Percentiles rank a stretch among this genome's conserved stretches.
Evolutionary conservation across 495 filamentous ascomycete species (phyloP).

Genomic region (Letharia columbiana): DNA sequence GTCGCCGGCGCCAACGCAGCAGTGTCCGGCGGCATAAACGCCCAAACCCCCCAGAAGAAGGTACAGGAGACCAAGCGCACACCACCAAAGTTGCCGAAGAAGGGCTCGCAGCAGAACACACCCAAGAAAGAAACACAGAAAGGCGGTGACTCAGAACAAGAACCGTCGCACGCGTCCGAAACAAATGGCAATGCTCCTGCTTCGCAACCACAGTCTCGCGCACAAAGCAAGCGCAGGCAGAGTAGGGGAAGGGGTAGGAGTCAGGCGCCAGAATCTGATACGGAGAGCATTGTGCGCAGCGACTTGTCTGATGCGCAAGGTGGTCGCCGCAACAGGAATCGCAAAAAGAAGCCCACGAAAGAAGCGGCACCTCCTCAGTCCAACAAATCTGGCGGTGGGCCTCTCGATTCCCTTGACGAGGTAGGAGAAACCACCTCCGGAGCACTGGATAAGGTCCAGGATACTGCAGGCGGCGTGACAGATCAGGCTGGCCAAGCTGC

Average conservation of each 20-base stretch:
- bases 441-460: constrained; percentile 45
- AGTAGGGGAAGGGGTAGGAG: constrained; percentile 21
- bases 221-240: constrained; percentile 22
- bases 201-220: constrained; percentile 11
- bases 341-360: constrained; percentile 32
- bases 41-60: constrained; percentile 23
- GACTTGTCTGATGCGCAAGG: constrained; percentile 18
- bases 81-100: constrained; percentile 24
- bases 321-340: constrained; percentile 30
- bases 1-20: constrained; percentile 26
- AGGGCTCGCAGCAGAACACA: constrained; percentile 16
- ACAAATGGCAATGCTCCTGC: neutral
- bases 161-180: constrained; percentile 7
- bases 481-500: constrained; percentile 50
- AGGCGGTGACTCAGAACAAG: constrained; percentile 12
- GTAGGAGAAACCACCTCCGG: constrained; percentile 44
- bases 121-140: constrained; percentile 21
- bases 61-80: constrained; percentile 24
- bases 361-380: constrained; percentile 32
- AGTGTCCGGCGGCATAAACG: constrained; percentile 22
- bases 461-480: constrained; percentile 54
- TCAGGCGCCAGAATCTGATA: constrained; percentile 20
- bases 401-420: constrained; percentile 47
- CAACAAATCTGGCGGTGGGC: constrained; percentile 33
- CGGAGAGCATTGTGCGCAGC: constrained; percentile 22